Evolutionary conservation across 495 filamentous ascomycete genomes (phyloP), one percentile per base, ranked within the genome.

Genomic region (Clohesyomyces aquaticus): DNA sequence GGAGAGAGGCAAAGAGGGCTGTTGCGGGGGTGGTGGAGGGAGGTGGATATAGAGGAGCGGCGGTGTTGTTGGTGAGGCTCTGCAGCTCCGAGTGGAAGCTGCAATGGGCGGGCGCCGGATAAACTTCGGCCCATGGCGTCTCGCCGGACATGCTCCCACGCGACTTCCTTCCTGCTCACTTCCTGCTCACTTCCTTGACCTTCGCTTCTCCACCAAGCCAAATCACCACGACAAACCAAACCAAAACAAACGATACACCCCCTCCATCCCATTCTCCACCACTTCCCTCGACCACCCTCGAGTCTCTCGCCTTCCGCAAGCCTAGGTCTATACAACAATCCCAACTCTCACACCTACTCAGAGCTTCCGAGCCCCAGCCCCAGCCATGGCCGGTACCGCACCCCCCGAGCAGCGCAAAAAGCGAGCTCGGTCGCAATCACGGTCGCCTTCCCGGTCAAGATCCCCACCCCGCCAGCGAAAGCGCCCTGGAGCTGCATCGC

Each of bases 401-500:
- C 3, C 4, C 10, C 47, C 62, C 38, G 47, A 29, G 22, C 27
- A 51, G 55, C 52, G 66, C 43, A 55, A 35, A 23, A 65, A 65
- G 27, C 65, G 68, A 12, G 29, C 46, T 23, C 65, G 71, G 16
- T 65, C 67, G 19, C 66, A 60, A n/a, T 74, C 68, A 1, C 59
- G 32, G 32, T 38, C 32, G 6, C 32, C 32, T 6, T 38, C 32
- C 14, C 68, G 68, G 0, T 71, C 77, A 14, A 70, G 69, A 21
- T 77, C 77, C 4, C 77, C 80, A 18, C 79, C 87, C 8, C 86
- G 88, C 19, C 88, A 89, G 70, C 88, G 88, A 38, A 97, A 97
- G 77, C 86, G 91, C 18, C 94, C 94, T 10, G 93, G 93, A 16
- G 88, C 85, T 61, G 87, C 89, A 48, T 83, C 91, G 4, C 88